These are phyloP conservation scores for Groenewaldozyma sp. DNA, from an alignment of 1,139 yeast species.

Conservation along the genomic window DNA sequence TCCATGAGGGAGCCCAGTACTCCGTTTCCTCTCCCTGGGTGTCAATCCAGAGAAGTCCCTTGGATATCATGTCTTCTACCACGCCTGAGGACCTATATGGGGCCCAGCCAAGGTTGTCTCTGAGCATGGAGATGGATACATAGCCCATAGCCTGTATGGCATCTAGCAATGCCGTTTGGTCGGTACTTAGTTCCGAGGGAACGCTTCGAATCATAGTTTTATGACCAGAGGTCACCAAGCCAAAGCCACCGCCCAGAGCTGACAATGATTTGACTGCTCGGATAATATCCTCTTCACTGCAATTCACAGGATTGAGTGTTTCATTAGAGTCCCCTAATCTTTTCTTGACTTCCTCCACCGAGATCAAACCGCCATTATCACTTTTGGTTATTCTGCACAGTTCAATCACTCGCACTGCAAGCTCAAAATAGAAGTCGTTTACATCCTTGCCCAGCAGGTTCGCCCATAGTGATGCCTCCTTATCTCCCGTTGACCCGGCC, in stretches of 20 bases:
- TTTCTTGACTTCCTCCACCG: slow-evolving; percentile 47
- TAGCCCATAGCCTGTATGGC: slow-evolving; percentile 65
- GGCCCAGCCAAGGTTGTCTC: slow-evolving; percentile 72
- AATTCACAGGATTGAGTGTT: slow-evolving; percentile 25
- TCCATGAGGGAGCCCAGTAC: slow-evolving; percentile 60
- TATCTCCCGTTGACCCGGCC: slow-evolving; percentile 38
- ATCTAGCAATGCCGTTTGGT: slow-evolving; percentile 62
- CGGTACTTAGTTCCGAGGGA: slow-evolving; percentile 47
- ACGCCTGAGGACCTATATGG: slow-evolving; percentile 50
- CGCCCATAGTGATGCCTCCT: slow-evolving; percentile 30
- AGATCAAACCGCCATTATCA: slow-evolving; percentile 71
- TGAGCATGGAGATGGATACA: slow-evolving; percentile 52
- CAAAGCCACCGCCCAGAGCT: slow-evolving; percentile 40
- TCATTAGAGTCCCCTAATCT: slow-evolving; percentile 26
- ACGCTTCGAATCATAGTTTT: slow-evolving; percentile 38
- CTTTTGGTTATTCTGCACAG: slow-evolving; percentile 61
- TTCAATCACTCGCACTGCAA: slow-evolving; percentile 67
- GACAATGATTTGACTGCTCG: slow-evolving; percentile 38
- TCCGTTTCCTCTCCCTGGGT: slow-evolving; percentile 45
- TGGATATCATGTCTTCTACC: slow-evolving; percentile 68
- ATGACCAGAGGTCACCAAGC: slow-evolving; percentile 33
- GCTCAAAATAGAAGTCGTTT: slow-evolving; percentile 53
- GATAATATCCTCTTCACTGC: slow-evolving; percentile 40
- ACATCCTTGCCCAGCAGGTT: slow-evolving; percentile 32
- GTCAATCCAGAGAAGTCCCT: slow-evolving; percentile 82